Percentiles rank a stretch among this genome's conserved stretches.
phyloP scores from a whole-genome alignment of 345 rosid species.

The Orychophragmus violaceus region DNA sequence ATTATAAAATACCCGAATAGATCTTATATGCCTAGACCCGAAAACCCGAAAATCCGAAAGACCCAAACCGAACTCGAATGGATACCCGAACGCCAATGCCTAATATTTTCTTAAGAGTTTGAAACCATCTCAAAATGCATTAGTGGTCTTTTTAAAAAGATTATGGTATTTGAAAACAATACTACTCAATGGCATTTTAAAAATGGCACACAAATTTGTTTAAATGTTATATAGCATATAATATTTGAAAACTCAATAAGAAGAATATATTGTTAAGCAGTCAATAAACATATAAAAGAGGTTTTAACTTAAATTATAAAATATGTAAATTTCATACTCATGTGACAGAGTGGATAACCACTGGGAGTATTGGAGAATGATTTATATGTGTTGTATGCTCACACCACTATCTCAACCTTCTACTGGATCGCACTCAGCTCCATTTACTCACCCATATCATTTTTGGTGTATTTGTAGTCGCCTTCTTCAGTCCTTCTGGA shows the following conservation, averaged over 20 bases:
- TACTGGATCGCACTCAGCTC: conserved; percentile 11
- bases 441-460: neutral
- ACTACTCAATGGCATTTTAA: neutral
- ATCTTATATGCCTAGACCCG: too few species aligned
- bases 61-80: too few species aligned
- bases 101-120: too few species aligned
- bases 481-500: too few species aligned
- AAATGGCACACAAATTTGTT: neutral
- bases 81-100: too few species aligned
- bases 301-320: too few species aligned
- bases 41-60: too few species aligned
- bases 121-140: neutral
- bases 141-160: neutral
- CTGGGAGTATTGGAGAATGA: neutral
- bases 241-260: neutral
- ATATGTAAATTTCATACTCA: neutral
- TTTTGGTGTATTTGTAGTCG: neutral
- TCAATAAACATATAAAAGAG: neutral
- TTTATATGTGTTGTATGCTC: neutral
- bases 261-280: neutral
- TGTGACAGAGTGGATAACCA: neutral
- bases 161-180: neutral
- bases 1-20: too few species aligned
- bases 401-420: neutral
- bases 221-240: neutral